These are phyloP conservation scores for Torulaspora pretoriensis DNA, from an alignment of 1,139 yeast species.

Conservation along the genomic window DNA sequence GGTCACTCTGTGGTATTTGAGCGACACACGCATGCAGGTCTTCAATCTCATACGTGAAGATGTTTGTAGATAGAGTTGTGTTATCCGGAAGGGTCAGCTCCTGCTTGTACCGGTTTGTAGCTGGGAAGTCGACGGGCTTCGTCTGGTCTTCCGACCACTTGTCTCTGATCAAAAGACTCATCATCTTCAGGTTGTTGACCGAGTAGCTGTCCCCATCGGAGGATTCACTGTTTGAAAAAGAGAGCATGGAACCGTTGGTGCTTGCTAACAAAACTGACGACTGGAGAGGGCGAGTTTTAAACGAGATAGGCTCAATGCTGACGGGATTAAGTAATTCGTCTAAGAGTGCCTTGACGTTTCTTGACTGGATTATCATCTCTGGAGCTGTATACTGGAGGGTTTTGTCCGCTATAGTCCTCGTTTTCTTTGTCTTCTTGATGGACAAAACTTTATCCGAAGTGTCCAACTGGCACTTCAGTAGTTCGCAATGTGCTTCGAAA, in stretches of 20 bases:
- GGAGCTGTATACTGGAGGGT: background rate
- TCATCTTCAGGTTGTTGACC: conserved; percentile 32
- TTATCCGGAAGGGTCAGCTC: conserved; percentile 3
- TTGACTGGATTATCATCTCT: conserved; percentile 22
- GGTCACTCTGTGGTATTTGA: conserved; percentile 31
- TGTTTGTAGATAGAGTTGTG: conserved; percentile 15
- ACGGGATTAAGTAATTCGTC: conserved; percentile 17
- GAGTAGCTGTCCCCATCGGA: conserved; percentile 19
- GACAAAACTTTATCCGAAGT: background rate
- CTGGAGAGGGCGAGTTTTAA: conserved; percentile 20
- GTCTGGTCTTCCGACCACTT: conserved; percentile 34
- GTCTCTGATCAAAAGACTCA: conserved; percentile 33
- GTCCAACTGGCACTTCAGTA: too few species aligned
- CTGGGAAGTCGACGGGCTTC: conserved; percentile 11
- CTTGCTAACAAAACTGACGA: conserved; percentile 28
- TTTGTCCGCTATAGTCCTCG: background rate
- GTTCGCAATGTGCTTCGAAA: too few species aligned
- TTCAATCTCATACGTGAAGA: conserved; percentile 34
- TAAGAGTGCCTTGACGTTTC: conserved; percentile 19
- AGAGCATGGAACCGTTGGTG: conserved; percentile 30
- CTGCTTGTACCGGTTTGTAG: conserved; percentile 6
- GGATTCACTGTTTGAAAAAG: conserved; percentile 22
- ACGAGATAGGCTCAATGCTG: conserved; percentile 11
- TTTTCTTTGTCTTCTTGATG: background rate
- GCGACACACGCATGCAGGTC: conserved; percentile 32